phyloP scores from a whole-genome alignment of 2,329 filamentous ascomycete species.

The Rhynchosporium graminicola region DNA sequence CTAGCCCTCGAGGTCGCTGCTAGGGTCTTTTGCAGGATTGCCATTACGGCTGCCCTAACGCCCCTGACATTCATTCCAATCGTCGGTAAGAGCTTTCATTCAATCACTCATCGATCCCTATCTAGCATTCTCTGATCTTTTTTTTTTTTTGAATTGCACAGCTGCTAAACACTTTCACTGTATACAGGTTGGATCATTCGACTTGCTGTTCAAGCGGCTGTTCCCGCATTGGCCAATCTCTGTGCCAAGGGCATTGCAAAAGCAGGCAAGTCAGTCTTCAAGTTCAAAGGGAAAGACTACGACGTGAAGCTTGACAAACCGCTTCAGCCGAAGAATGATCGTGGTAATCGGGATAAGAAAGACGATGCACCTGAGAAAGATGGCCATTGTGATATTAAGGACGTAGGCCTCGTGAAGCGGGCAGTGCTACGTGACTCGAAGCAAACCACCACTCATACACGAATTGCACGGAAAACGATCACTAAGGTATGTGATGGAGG shows the following conservation, averaged over 20 bases:
- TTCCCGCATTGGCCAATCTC: conserved; percentile 38
- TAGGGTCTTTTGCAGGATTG: conserved; percentile 42
- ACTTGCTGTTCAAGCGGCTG: conserved; percentile 31
- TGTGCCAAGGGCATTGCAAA: conserved; percentile 42
- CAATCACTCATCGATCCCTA: background rate
- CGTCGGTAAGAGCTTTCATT: background rate
- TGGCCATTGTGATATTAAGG: background rate
- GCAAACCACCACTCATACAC: background rate
- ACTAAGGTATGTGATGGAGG: background rate
- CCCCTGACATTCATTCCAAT: background rate
- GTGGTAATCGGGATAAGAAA: too few species aligned
- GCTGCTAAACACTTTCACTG: background rate
- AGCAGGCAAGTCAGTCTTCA: conserved; percentile 38
- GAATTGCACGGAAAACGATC: background rate
- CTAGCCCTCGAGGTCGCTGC: conserved; percentile 41
- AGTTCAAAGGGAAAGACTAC: conserved; percentile 39
- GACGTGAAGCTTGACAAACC: conserved; percentile 28
- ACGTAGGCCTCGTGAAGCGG: too few species aligned
- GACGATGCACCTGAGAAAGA: too few species aligned
- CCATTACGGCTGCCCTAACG: conserved; percentile 38
- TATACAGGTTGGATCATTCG: conserved; percentile 20
- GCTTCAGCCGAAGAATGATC: too few species aligned
- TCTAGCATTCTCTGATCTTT: too few species aligned
- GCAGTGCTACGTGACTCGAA: too few species aligned
- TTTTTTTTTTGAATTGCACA: too few species aligned